These are phyloP conservation scores for Calycina marina DNA, from an alignment of 2,329 filamentous ascomycete species.

Conservation along the genomic window DNA sequence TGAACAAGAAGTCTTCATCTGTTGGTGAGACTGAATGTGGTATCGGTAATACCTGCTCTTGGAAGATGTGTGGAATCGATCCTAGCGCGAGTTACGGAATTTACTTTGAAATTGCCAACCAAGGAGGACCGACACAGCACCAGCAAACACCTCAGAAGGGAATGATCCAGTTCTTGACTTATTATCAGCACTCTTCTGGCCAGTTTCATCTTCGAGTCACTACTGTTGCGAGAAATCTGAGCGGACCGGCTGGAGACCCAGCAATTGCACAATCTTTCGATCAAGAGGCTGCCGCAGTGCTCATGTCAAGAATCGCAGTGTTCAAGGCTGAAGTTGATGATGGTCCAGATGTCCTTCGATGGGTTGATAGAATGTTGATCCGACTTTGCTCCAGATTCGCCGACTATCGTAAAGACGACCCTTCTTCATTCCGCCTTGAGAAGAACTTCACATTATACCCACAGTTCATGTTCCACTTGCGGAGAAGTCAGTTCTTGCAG, in stretches of 20 bases:
- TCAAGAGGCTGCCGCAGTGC: slow-evolving; percentile 89
- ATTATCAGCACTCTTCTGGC: slow-evolving; percentile 94
- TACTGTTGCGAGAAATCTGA: slow-evolving; percentile 80
- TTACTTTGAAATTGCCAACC: slow-evolving; percentile 94
- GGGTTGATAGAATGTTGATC: slow-evolving; percentile 98
- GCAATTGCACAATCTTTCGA: slow-evolving; percentile 95
- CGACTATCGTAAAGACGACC: slow-evolving; percentile 95
- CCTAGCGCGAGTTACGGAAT: slow-evolving; percentile 86
- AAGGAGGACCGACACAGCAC: slow-evolving; percentile 73
- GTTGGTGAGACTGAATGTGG: slow-evolving; percentile 97
- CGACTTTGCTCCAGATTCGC: slow-evolving; percentile 91
- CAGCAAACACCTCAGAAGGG: slow-evolving; percentile 81
- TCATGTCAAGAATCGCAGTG: slow-evolving; percentile 98
- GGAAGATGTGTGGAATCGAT: slow-evolving; percentile 99
- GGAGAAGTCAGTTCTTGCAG: slow-evolving; percentile 92
- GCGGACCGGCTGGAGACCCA: slow-evolving; percentile 85
- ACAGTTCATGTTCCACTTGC: slow-evolving; percentile 99
- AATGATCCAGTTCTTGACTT: slow-evolving; percentile 96
- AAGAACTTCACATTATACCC: slow-evolving; percentile 99
- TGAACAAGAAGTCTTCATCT: slow-evolving; percentile 96
- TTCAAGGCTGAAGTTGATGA: slow-evolving; percentile 99
- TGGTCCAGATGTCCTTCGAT: slow-evolving; percentile 91
- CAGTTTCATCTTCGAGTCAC: slow-evolving; percentile 95
- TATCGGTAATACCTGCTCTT: slow-evolving; percentile 95
- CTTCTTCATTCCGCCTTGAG: slow-evolving; percentile 88